Base-by-base conservation (phyloP, 805 yeast species). In the Candida morakotiae region DNA sequence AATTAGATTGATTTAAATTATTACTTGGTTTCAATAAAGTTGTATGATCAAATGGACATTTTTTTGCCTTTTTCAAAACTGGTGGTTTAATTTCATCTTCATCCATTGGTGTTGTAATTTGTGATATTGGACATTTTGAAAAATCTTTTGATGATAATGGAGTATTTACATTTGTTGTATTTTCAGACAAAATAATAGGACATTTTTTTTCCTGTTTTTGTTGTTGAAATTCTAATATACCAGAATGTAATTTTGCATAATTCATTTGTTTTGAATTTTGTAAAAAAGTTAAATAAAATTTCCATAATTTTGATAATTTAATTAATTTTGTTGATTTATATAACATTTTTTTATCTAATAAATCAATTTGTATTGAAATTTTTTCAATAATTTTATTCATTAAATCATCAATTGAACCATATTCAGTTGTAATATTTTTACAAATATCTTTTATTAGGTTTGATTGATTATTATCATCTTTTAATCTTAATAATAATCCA, bases 201-300 rank as follows among this genome's bases (percentile, higher is more conserved):
- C 40, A 38, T 10, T 15, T 18, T 9, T 23, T 19, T 17, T 33
- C 15, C 9, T 27, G 24, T 17, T 13, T 15, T 21, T 26, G 28
- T 13, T 13, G 17, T 11, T 24, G n/a, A 47, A 62, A 46, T 24
- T 38, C 54, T 25, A 66, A 57, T 26, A 65, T 48, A 42, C 57
- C 45, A 17, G 58, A 48, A 46, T 62, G 62, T 38, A 56, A 50
- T 34, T 56, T 58, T n/a, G 62, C 64, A 35, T 62, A 58, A 37
- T 58, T 55, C 14, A 50, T 44, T 9, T 57, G 41, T 39, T 53
- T 60, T 32, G 45, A 53, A 40, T 56, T 58, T 21, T 58, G 55
- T 23, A 64, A 50, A 38, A 67, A 58, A 1, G 67, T 62, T 39
- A 59, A 42, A 48, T 67, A 66, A 39, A 67, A 67, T 28, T 54